Percentiles rank a stretch among this genome's conserved stretches.
phyloP scores from a whole-genome alignment of 1,139 yeast species.

The Kurtzmaniella quercitrusa region DNA sequence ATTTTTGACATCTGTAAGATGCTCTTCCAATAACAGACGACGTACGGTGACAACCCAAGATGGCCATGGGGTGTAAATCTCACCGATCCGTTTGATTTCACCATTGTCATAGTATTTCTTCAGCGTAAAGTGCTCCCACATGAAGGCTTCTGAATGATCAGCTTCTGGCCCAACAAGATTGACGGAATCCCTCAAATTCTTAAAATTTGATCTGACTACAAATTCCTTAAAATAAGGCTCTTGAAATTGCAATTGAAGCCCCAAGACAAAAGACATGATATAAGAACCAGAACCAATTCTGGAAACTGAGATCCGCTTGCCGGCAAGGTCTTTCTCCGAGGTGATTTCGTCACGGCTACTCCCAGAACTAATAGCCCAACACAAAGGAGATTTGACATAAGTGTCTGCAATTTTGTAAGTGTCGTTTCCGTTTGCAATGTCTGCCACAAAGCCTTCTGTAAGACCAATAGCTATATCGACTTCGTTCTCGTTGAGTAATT shows the following conservation, averaged over 20 bases:
- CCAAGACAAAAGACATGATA: constrained; percentile 85
- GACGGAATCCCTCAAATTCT: constrained; percentile 75
- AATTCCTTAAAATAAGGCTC: constrained; percentile 48
- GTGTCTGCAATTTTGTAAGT: constrained; percentile 70
- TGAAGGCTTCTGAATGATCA: constrained; percentile 68
- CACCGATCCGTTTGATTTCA: constrained; percentile 81
- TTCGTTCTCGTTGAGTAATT: constrained; percentile 58
- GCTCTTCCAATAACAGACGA: constrained; percentile 26
- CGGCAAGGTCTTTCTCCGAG: constrained; percentile 50
- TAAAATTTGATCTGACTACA: constrained; percentile 63
- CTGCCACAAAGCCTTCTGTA: constrained; percentile 88
- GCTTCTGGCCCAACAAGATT: constrained; percentile 44
- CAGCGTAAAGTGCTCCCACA: constrained; percentile 95
- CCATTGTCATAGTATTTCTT: constrained; percentile 76
- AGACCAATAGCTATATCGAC: constrained; percentile 82
- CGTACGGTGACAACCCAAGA: constrained; percentile 78
- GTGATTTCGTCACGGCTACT: constrained; percentile 49
- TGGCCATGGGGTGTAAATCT: constrained; percentile 94
- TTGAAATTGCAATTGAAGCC: constrained; percentile 48
- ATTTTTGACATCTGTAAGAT: constrained; percentile 25
- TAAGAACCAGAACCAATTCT: constrained; percentile 90
- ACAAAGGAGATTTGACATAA: constrained; percentile 79
- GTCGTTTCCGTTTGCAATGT: constrained; percentile 65
- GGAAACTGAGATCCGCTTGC: constrained; percentile 72
- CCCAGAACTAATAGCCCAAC: constrained; percentile 91